Conservation (phyloP, 2,329 filamentous ascomycete genomes). For the Clarireedia paspali region DNA sequence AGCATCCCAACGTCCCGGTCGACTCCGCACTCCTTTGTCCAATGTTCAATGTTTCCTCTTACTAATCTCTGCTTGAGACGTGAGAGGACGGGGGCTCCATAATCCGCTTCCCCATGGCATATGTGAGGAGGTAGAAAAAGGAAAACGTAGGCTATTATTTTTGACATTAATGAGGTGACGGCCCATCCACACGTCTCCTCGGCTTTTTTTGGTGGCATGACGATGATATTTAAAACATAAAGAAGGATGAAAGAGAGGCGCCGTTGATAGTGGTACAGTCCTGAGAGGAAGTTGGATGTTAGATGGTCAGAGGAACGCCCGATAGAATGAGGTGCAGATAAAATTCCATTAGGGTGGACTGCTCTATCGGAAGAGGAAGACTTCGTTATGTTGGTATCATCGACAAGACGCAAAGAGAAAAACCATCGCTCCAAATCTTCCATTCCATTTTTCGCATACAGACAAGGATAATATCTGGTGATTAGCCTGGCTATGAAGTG, state of each 20-base stretch:
- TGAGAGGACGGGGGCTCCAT: not conserved
- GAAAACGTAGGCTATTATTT: conserved; percentile 8
- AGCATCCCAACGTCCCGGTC: not conserved
- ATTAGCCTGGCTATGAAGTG: conserved; percentile 15
- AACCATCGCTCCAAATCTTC: conserved; percentile 5
- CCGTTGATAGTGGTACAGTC: conserved; percentile 9
- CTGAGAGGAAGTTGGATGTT: not conserved
- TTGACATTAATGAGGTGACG: conserved; percentile 9
- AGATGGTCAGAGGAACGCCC: not conserved
- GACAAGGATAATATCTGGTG: not conserved
- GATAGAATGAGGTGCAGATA: not conserved
- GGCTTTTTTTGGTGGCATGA: conserved; percentile 3
- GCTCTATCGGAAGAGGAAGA: conserved; percentile 6
- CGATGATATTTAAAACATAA: not conserved
- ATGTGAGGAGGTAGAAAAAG: not conserved
- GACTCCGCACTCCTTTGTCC: conserved; percentile 4
- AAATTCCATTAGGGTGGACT: not conserved
- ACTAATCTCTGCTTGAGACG: not conserved
- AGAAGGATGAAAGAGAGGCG: conserved; percentile 6
- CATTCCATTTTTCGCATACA: conserved; percentile 5
- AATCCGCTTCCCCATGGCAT: not conserved
- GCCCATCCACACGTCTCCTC: conserved; percentile 7
- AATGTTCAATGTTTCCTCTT: not conserved
- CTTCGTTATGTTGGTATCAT: conserved; percentile 20
- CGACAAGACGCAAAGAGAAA: conserved; percentile 13